Evolutionary conservation across 768 basidiomycete species (phyloP), one percentile per base, ranked within the genome.

Genomic region (Pulveroboletus ravenelii): DNA sequence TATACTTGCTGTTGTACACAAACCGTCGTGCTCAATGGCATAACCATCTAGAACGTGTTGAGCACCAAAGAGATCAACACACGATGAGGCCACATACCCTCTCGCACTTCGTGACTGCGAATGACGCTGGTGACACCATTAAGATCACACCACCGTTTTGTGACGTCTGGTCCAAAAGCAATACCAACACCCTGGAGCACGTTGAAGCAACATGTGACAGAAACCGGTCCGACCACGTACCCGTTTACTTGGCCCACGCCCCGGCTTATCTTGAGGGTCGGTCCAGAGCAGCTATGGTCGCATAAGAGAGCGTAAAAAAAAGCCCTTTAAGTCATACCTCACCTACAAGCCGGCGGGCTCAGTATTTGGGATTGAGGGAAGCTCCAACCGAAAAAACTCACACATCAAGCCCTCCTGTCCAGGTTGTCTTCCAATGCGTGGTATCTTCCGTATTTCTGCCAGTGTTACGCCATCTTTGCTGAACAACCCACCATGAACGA

Each of bases 361-460:
- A 55, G 55, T 31, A 47, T 45, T 35, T 32, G 38, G 17, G 14
- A 30, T 37, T n/a, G 60, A 47, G 37, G 32, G 15, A 35, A 50
- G 35, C 41, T 47, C 3, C 23, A 41, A 35, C n/a, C 12, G 48
- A 36, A 34, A 49, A 44, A 15, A 56, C 86, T 70, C 68, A 88
- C 92, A 95, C 89, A 99, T 97, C 42, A 98, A 70, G 3, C 95
- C 95, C 61, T 93, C 89, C 53, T 91, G 87, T 40, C 93, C 94
- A 8, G 96, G 96, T 66, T 99, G 95, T 50, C 80, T 76, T 29
- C 91, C 91, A 54, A 93, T 79, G 37, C 96, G 83, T 44, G 86
- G 80, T 50, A 98, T 85, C 67, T 89, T 89, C 23, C 87, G 82
- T 56, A 98, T 84, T 45, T 97, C 94, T 15, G 95, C 93, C 31